Base-by-base conservation (phyloP, 2,329 filamentous ascomycete species). In the Bretziella fagacearum region DNA sequence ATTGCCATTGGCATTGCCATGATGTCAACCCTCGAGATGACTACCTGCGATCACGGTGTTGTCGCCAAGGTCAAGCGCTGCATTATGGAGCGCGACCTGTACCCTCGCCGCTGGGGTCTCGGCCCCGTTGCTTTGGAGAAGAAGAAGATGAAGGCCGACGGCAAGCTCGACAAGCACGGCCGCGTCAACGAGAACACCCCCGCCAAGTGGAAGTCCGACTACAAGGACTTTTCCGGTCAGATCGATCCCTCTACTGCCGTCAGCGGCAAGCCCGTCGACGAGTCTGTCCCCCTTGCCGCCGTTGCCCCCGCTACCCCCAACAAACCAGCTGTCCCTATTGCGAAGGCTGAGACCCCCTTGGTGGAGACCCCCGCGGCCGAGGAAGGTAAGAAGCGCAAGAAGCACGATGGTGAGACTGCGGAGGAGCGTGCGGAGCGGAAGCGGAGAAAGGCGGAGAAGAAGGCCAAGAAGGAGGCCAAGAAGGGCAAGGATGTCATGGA, bases 71-170 rank as follows among this genome's bases (percentile, higher is more conserved):
- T 98, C 62, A 98, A 98, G 80, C 81, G 91, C 58, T 94, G 87
- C 66, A 98, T 98, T 65, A 98, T 98, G 91, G 91, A 98, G 73
- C 84, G 91, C 58, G 91, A 96, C 62, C 73, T 96, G 51, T 98
- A 98, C 74, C 91, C 91, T 53, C 77, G 86, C 63, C 74, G 89
- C 71, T 98, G 91, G 91, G 91, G 91, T 55, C 77, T 96, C 60
- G 91, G 91, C 52, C 89, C 91, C 46, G 80, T 89, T 51, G 91
- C 91, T 43, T 68, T 81, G 42, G 86, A 96, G 74, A 98, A 98
- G 79, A 98, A 98, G 82, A 95, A 96, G 77, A 79, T 98, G 71
- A 96, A 96, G 78, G 84, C 87, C 46, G 83, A 85, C 56, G 91
- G 91, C 64, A 94, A 95, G 69, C 81, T 98, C 51, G 91, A 98